A percentile compares a stretch with the other conserved stretches of the same genome.
Evolutionary conservation across 1,139 yeast species (phyloP).

Genomic region (Kodamaea sp.): DNA sequence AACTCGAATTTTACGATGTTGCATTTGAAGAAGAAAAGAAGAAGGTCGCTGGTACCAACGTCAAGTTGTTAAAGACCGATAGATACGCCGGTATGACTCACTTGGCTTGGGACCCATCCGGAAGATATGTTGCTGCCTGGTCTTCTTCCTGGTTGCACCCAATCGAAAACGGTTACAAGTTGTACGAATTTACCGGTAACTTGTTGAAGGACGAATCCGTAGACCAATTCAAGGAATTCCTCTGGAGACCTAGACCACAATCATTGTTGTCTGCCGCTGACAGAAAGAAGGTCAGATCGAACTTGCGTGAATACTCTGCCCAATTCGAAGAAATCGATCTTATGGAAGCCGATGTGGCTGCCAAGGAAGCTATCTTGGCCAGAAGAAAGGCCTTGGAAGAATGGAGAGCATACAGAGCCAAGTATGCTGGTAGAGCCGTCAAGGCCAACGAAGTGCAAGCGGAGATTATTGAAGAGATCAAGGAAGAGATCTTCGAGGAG

Average conservation of each 20-base stretch:
- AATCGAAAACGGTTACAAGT: slow-evolving; percentile 86
- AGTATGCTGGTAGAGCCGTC: slow-evolving; percentile 50
- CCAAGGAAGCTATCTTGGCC: slow-evolving; percentile 82
- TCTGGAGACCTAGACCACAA: slow-evolving; percentile 98
- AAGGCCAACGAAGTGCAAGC: slow-evolving; percentile 55
- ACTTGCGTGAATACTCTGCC: slow-evolving; percentile 84
- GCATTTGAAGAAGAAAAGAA: slow-evolving; percentile 58
- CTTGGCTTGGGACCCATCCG: slow-evolving; percentile 94
- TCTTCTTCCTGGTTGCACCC: slow-evolving; percentile 84
- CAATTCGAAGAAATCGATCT: slow-evolving; percentile 95
- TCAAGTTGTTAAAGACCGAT: slow-evolving; percentile 64
- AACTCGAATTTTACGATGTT: slow-evolving; percentile 82
- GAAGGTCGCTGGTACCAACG: slow-evolving; percentile 54
- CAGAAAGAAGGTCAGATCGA: slow-evolving; percentile 86
- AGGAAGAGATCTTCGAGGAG: slow-evolving; percentile 72
- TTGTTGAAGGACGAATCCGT: slow-evolving; percentile 71
- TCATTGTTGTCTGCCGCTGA: slow-evolving; percentile 74
- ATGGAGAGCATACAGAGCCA: slow-evolving; percentile 80
- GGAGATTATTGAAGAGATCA: slow-evolving; percentile 68
- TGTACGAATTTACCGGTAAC: slow-evolving; percentile 83
- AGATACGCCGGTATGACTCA: slow-evolving; percentile 81
- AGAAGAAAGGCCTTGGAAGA: slow-evolving; percentile 83
- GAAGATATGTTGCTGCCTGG: slow-evolving; percentile 86
- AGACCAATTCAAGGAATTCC: slow-evolving; percentile 83
- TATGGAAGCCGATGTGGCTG: slow-evolving; percentile 93